Evolutionary conservation across 129 eudicot genomes (phyloP), one percentile per base, ranked within the genome.

Genomic region (Flaveria bidentis): DNA sequence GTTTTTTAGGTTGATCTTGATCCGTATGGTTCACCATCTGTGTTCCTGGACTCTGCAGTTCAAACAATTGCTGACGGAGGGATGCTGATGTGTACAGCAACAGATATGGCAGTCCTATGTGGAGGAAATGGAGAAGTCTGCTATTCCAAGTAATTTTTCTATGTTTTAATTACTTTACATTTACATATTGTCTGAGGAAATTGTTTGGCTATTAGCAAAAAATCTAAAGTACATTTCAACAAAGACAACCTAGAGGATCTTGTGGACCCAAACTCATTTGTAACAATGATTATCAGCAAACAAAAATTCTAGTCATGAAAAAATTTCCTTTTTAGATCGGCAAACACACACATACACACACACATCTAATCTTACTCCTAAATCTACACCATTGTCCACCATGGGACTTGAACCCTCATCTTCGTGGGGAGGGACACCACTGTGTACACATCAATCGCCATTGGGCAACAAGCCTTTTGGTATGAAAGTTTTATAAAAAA

Each of bases 91-190:
- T 95, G 99, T 75, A 95, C 99, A 15, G 97, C 99, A 62, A 95
- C 99, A 65, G 99, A 95, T 82, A 87, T 95, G 97, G 99, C 99
- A 15, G 99, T 95, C 73, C 83, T 95, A 47, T 95, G 99, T 84
- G 99, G 96, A 61, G 96, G 89, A 79, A 91, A 91, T 85, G 99
- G 92, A 26, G 99, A 95, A 90, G 99, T 95, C 72, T 95, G 99
- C 90, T 95, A 91, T 84, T 95, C 99, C 71, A 95, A 95, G 99
- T 95, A 91, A 82, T 78, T 13, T 71, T 76, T 74, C 74, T 45
- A 1, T 60, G 9, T 64, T 53, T 46, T 39, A 4, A 7, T n/a
- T 46, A 14, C 28, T 50, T 57, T 67, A 11, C 33, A 61, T 26
- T 36, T 9, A 45, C 50, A 45, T 45, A 14, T 63, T 30, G 17